Evolutionary conservation across 805 yeast species (phyloP).

Genomic region (Cyberlindnera galapagoensis): DNA sequence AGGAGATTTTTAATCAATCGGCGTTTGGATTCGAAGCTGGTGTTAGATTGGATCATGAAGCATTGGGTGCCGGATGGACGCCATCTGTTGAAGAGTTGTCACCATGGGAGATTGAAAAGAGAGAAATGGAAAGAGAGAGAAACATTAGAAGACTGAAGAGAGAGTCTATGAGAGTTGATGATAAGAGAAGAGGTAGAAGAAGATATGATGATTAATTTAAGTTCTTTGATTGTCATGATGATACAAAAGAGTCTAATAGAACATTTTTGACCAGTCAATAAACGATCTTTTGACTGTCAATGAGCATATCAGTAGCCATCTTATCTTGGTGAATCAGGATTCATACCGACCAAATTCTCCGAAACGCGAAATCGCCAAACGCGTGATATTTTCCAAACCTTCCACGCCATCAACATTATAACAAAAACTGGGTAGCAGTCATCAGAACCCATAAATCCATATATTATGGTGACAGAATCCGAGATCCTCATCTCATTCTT

Average conservation of each 20-base stretch:
- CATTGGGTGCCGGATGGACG: slow-evolving; percentile 76
- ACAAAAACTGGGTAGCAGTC: too few relatives aligned
- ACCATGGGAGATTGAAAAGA: slow-evolving; percentile 88
- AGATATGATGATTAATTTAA: slow-evolving; percentile 54
- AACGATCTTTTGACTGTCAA: too few relatives aligned
- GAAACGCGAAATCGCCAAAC: too few relatives aligned
- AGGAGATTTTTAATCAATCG: slow-evolving; percentile 48
- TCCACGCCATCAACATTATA: too few relatives aligned
- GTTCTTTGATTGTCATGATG: slow-evolving; percentile 16
- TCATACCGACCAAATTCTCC: too few relatives aligned
- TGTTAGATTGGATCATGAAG: slow-evolving; percentile 65
- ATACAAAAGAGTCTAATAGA: too few relatives aligned
- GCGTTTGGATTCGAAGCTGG: slow-evolving; percentile 62
- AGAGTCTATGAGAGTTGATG: slow-evolving; percentile 74
- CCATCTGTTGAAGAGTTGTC: slow-evolving; percentile 83
- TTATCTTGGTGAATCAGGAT: too few relatives aligned
- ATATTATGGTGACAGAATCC: slow-evolving; percentile 13
- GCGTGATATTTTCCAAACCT: too few relatives aligned
- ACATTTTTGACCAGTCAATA: too few relatives aligned
- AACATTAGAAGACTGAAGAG: slow-evolving; percentile 87
- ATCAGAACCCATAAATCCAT: too few relatives aligned
- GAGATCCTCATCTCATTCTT: slow-evolving; percentile 15
- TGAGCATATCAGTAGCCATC: too few relatives aligned
- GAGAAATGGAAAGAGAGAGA: slow-evolving; percentile 93
- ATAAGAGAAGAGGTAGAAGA: slow-evolving; percentile 34